Conservation (phyloP, 2,329 filamentous ascomycete species). For the Fusarium albidum region DNA sequence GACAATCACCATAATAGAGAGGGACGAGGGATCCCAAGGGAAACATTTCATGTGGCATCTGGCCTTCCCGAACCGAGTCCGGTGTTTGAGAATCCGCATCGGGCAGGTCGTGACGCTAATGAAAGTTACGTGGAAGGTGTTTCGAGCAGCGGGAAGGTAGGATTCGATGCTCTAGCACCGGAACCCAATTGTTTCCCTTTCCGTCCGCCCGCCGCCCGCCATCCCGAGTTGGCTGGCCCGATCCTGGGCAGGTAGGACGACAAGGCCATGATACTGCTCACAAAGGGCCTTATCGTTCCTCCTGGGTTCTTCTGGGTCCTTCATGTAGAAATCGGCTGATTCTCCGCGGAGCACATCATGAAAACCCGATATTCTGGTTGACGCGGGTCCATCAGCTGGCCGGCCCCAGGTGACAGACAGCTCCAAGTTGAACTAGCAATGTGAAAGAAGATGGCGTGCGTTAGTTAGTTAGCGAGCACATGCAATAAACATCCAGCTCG, state of each 20-base stretch:
- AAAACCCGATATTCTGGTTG: slow-evolving; percentile 4
- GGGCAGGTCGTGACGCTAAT: neutral
- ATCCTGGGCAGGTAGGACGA: no score
- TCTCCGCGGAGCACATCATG: neutral
- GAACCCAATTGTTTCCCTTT: no score
- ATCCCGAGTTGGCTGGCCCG: no score
- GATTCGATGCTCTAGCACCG: no score
- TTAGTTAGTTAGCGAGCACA: slow-evolving; percentile 11
- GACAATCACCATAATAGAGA: slow-evolving; percentile 18
- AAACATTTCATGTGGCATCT: neutral
- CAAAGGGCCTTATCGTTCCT: no score
- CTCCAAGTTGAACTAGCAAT: neutral
- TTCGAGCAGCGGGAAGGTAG: no score
- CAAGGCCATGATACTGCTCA: no score
- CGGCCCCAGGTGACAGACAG: slow-evolving; percentile 4
- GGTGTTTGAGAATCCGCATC: neutral
- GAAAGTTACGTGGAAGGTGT: neutral
- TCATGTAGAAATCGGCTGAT: no score
- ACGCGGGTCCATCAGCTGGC: slow-evolving; percentile 4
- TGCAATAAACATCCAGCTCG: neutral
- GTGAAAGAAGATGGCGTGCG: neutral
- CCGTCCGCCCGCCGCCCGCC: no score
- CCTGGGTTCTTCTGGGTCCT: no score
- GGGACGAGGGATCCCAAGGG: slow-evolving; percentile 2
- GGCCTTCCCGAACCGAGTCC: neutral